These are phyloP conservation scores for Cryptococcus sp. DNA, from an alignment of 1,284 basidiomycete genomes.

Conservation along the genomic window DNA sequence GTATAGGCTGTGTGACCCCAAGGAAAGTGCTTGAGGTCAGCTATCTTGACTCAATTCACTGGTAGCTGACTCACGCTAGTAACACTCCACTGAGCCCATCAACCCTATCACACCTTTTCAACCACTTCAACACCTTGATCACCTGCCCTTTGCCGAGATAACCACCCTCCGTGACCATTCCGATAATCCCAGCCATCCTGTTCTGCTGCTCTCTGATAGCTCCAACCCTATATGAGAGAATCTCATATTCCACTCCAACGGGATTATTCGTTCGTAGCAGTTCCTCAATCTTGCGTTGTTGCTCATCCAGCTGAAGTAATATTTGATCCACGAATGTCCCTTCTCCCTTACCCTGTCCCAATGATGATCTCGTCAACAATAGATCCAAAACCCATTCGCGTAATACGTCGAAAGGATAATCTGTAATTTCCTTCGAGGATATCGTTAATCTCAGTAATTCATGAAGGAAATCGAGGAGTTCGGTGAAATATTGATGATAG, in stretches of 20 bases:
- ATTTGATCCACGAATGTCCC: conserved; percentile 38
- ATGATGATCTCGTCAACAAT: conserved; percentile 13
- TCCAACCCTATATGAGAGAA: conserved; percentile 30
- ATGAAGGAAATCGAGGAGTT: conserved; percentile 33
- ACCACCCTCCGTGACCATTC: conserved; percentile 25
- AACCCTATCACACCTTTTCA: conserved; percentile 32
- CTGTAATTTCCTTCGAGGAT: conserved; percentile 13
- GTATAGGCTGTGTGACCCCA: conserved; percentile 27
- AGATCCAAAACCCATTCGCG: conserved; percentile 31
- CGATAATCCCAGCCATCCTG: conserved; percentile 31
- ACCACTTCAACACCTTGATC: conserved; percentile 39
- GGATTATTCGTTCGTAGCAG: conserved; percentile 18
- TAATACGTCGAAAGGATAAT: conserved; percentile 25
- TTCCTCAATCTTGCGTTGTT: conserved; percentile 22
- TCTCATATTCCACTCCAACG: conserved; percentile 27
- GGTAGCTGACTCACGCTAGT: conserved; percentile 16
- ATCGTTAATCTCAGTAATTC: conserved; percentile 31
- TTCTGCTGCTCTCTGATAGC: conserved; percentile 33
- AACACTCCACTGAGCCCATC: conserved; percentile 31
- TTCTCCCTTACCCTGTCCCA: conserved; percentile 24
- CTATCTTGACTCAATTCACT: background rate
- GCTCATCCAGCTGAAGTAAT: conserved; percentile 29
- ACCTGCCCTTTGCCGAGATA: conserved; percentile 38
- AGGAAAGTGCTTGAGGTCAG: conserved; percentile 20
- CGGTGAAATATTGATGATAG: conserved; percentile 26